Evolutionary conservation across 495 filamentous ascomycete species (phyloP).

Genomic region (Viridothelium virens): DNA sequence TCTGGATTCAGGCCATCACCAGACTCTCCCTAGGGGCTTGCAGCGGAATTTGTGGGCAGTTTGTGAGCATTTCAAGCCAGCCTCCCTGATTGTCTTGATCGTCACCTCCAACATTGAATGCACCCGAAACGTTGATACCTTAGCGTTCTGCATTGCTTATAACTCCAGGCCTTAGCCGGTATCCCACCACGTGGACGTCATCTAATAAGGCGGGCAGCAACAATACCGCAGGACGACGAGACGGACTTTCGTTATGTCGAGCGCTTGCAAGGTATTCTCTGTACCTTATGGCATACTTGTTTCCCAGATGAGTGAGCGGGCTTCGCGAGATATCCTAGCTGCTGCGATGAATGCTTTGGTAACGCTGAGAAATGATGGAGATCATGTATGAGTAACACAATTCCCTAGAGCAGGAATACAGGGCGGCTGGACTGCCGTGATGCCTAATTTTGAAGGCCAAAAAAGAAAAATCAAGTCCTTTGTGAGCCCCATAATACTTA

Average conservation of each 20-base stretch:
- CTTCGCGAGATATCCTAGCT: too few species aligned
- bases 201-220: neutral
- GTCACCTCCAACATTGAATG: neutral
- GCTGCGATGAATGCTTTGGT: too few species aligned
- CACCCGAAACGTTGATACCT: neutral
- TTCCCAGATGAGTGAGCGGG: neutral
- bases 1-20: constrained; percentile 8
- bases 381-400: too few species aligned
- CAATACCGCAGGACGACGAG: neutral
- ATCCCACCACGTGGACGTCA: neutral
- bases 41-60: neutral
- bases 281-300: neutral
- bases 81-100: neutral
- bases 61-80: neutral
- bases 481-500: too few species aligned
- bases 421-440: too few species aligned
- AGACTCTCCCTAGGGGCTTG: neutral
- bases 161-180: neutral
- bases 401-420: too few species aligned
- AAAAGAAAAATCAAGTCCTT: too few species aligned
- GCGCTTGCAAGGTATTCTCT: neutral
- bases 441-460: too few species aligned
- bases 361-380: too few species aligned
- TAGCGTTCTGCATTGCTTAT: neutral
- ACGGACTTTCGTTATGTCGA: neutral